phyloP scores from a whole-genome alignment of 306 rosid species.

The Medicago arabica region DNA sequence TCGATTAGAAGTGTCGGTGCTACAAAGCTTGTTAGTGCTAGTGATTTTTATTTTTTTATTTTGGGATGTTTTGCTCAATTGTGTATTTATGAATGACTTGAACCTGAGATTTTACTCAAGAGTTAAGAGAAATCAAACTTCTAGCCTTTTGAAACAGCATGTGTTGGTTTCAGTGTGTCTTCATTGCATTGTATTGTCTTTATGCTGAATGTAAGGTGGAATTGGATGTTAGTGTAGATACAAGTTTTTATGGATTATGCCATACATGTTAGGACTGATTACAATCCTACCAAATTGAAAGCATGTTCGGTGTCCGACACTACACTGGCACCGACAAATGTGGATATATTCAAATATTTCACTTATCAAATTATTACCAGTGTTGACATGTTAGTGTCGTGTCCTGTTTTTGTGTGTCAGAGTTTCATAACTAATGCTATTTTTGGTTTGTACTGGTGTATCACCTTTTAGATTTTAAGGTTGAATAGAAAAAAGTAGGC shows the following conservation, averaged over 20 bases:
- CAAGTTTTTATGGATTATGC: slow-evolving; percentile 11
- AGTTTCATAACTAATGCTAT: slow-evolving; percentile 2
- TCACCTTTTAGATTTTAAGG: slow-evolving; percentile 24
- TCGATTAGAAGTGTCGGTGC: no score
- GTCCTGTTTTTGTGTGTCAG: no score
- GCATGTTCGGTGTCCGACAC: no score
- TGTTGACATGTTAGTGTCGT: no score
- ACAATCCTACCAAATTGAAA: neutral
- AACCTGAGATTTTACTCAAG: neutral
- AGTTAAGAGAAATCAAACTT: neutral
- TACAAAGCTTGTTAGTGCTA: no score
- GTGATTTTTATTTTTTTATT: neutral
- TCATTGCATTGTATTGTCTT: neutral
- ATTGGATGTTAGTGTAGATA: slow-evolving; percentile 7
- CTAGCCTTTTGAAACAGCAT: neutral
- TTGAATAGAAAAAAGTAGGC: neutral
- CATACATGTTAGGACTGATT: slow-evolving; percentile 18
- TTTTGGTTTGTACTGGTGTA: slow-evolving; percentile 32
- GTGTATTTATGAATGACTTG: neutral
- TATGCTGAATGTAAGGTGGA: slow-evolving; percentile 19
- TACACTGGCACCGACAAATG: no score
- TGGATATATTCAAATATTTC: no score
- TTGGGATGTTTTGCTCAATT: slow-evolving; percentile 1
- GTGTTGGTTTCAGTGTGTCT: neutral
- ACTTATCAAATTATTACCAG: neutral